Evolutionary conservation across 441 rosid species (phyloP).

Genomic region (Erodium trifolium): DNA sequence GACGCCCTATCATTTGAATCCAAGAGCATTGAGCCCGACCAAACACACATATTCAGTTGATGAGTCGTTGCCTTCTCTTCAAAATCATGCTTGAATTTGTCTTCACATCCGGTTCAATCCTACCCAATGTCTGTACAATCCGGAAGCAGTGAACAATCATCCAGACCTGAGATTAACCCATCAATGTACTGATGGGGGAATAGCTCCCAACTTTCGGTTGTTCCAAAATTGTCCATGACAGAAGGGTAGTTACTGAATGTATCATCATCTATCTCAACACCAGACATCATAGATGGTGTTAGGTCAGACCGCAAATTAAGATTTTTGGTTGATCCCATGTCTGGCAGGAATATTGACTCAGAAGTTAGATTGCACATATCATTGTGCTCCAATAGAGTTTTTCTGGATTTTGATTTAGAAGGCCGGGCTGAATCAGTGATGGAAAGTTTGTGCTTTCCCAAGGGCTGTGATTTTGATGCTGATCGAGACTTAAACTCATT

Average conservation of each 20-base stretch:
- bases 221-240: conserved; percentile 30
- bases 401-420: conserved; percentile 53
- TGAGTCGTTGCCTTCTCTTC: conserved; percentile 13
- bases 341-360: conserved; percentile 30
- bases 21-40: background rate
- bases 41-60: conserved; percentile 13
- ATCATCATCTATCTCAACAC: conserved; percentile 24
- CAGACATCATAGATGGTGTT: conserved; percentile 24
- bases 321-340: conserved; percentile 25
- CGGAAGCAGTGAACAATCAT: conserved; percentile 46
- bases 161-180: conserved; percentile 49
- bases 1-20: conserved; percentile 8
- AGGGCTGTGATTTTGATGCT: conserved; percentile 35
- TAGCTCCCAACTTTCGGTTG: conserved; percentile 20
- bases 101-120: conserved; percentile 13
- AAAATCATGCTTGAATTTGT: conserved; percentile 1
- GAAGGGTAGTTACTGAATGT: conserved; percentile 14
- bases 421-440: conserved; percentile 47
- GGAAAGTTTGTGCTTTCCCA: conserved; percentile 76
- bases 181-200: conserved; percentile 43
- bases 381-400: conserved; percentile 33
- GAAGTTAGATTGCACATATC: conserved; percentile 28
- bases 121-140: conserved; percentile 64
- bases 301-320: conserved; percentile 51
- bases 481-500: conserved; percentile 51